These are phyloP conservation scores for Aspergillus sp. DNA, from an alignment of 2,329 filamentous ascomycete genomes.

Conservation along the genomic window DNA sequence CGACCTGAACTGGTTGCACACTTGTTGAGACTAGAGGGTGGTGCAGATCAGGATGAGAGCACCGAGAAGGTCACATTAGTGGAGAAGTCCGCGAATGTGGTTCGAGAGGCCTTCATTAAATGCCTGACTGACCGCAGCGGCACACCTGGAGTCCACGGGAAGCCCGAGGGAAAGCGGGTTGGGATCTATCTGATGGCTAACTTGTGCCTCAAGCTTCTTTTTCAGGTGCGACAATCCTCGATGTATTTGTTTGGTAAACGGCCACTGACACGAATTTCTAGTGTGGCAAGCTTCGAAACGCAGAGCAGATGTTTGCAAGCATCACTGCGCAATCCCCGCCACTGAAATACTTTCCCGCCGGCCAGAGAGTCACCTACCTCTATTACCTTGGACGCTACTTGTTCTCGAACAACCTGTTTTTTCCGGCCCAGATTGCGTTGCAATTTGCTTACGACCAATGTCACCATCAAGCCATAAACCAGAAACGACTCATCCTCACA, in stretches of 20 bases:
- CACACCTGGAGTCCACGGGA: constrained; percentile 58
- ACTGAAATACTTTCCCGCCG: constrained; percentile 75
- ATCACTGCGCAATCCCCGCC: constrained; percentile 82
- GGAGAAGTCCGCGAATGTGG: constrained; percentile 82
- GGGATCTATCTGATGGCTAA: constrained; percentile 93
- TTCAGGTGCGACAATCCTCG: constrained; percentile 62
- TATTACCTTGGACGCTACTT: constrained; percentile 93
- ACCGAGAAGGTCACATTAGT: constrained; percentile 75
- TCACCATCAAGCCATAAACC: constrained; percentile 56
- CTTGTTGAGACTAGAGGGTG: constrained; percentile 47
- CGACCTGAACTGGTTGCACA: constrained; percentile 73
- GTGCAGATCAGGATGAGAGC: constrained; percentile 56
- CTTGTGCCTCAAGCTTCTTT: constrained; percentile 81
- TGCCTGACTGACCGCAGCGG: constrained; percentile 79
- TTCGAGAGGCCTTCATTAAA: constrained; percentile 87
- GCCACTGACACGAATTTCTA: constrained; percentile 30
- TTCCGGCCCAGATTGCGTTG: constrained; percentile 71
- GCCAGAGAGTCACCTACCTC: constrained; percentile 86
- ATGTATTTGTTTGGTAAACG: neutral
- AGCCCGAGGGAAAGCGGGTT: constrained; percentile 78
- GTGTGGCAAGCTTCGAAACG: constrained; percentile 79
- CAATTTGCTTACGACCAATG: constrained; percentile 80
- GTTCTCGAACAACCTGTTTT: constrained; percentile 81
- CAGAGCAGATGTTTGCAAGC: constrained; percentile 85
- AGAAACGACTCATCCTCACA: constrained; percentile 76